A percentile compares a stretch with the other conserved stretches of the same genome.
phyloP scores from a whole-genome alignment of 208 protist species.

The Chromosphaera perkinsii region DNA sequence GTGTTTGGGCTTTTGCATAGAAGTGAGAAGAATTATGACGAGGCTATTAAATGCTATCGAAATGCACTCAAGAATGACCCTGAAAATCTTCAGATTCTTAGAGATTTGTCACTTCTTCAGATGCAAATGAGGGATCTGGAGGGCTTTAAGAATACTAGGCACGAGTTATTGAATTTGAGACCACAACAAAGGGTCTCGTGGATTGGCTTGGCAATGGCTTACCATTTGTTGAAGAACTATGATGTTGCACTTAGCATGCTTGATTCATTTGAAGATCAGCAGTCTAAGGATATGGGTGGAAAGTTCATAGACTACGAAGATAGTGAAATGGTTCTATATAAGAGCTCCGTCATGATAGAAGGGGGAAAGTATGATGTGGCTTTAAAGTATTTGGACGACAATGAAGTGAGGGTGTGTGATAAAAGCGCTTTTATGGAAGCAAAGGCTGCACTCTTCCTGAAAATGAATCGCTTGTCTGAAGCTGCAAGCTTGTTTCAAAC shows the following conservation, averaged over 20 bases:
- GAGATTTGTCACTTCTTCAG: slow-evolving; percentile 76
- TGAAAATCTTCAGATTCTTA: slow-evolving; percentile 74
- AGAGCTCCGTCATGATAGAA: slow-evolving; percentile 40
- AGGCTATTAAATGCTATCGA: slow-evolving; percentile 83
- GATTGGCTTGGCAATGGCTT: slow-evolving; percentile 40
- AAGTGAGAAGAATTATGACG: slow-evolving; percentile 73
- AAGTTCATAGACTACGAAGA: slow-evolving; percentile 34
- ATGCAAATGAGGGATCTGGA: slow-evolving; percentile 81
- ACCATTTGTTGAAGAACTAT: slow-evolving; percentile 38
- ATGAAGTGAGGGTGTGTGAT: slow-evolving; percentile 29
- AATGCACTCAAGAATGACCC: slow-evolving; percentile 53
- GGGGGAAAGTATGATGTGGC: slow-evolving; percentile 23
- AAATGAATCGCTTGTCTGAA: not conserved
- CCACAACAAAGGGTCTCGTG: slow-evolving; percentile 46
- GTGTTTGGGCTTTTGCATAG: slow-evolving; percentile 80
- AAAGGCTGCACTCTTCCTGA: not conserved
- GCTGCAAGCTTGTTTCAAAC: no score
- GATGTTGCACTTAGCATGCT: slow-evolving; percentile 35
- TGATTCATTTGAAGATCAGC: slow-evolving; percentile 43
- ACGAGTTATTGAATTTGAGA: slow-evolving; percentile 76
- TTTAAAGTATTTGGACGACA: slow-evolving; percentile 13
- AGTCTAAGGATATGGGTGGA: slow-evolving; percentile 8
- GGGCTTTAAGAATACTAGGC: slow-evolving; percentile 69
- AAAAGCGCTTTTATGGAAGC: slow-evolving; percentile 7
- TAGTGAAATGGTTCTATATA: slow-evolving; percentile 51